Conservation (phyloP, 1,139 yeast genomes). For the Protomyces lactucae-debilis region DNA sequence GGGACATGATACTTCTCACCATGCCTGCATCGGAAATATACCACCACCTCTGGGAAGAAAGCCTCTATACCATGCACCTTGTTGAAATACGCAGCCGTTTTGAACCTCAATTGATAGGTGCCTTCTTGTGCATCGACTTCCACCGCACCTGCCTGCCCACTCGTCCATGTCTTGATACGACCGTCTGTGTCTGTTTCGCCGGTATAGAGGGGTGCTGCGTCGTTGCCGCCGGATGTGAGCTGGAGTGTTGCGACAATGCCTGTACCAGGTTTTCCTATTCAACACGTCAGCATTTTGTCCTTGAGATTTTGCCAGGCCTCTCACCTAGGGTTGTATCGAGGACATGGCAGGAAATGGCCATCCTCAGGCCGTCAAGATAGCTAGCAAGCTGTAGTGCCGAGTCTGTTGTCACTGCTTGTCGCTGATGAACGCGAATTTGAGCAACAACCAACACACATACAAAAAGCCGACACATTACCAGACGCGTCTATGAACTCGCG, state of each 20-base stretch:
- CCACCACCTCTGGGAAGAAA: conserved; percentile 31
- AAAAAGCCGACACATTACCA: not conserved
- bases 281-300: not conserved
- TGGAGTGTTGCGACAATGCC: conserved; percentile 1
- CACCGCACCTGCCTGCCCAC: not conserved
- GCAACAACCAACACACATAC: not conserved
- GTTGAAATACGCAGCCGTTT: conserved; percentile 24
- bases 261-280: conserved; percentile 13
- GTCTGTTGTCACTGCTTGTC: not conserved
- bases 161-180: conserved; percentile 19
- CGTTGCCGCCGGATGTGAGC: conserved; percentile 1
- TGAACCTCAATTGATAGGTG: conserved; percentile 18
- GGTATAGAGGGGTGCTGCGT: conserved; percentile 9
- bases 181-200: conserved; percentile 27
- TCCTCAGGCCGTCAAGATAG: not conserved
- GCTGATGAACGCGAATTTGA: not conserved
- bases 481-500: not conserved
- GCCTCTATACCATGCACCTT: conserved; percentile 14
- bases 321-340: conserved; percentile 23
- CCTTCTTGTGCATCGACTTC: conserved; percentile 6
- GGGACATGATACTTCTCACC: conserved; percentile 77
- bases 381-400: not conserved
- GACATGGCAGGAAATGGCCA: conserved; percentile 24
- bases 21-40: conserved; percentile 26
- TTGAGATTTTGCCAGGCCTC: no score